phyloP scores from a whole-genome alignment of 2,329 filamentous ascomycete species.

The Colletotrichum sp. region DNA sequence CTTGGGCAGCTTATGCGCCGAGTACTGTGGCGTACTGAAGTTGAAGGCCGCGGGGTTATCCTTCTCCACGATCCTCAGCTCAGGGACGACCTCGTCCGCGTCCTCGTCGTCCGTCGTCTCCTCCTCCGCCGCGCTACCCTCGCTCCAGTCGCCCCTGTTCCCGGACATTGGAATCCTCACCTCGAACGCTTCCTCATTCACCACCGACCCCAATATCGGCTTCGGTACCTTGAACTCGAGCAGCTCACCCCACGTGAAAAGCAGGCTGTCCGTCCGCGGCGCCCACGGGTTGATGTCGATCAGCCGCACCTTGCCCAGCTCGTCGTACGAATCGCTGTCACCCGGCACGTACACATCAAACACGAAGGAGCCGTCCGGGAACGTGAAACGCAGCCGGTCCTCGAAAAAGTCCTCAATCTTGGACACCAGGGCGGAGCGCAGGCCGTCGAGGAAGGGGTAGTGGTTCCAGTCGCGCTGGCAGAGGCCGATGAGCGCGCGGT shows the following conservation, averaged over 20 bases:
- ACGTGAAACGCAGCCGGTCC: conserved; percentile 73
- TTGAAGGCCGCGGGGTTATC: conserved; percentile 90
- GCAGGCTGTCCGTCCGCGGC: conserved; percentile 81
- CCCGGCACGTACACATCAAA: conserved; percentile 94
- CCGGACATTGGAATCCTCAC: not conserved
- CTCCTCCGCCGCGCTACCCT: conserved; percentile 40
- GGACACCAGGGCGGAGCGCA: conserved; percentile 71
- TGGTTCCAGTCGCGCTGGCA: conserved; percentile 90
- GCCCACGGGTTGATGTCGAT: conserved; percentile 98
- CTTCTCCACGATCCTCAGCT: conserved; percentile 81
- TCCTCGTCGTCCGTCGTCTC: conserved; percentile 38
- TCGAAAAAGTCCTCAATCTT: conserved; percentile 81
- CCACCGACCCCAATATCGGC: conserved; percentile 57
- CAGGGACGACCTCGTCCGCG: conserved; percentile 59
- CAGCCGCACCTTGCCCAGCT: conserved; percentile 79
- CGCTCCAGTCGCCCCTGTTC: conserved; percentile 30
- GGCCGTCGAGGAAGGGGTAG: conserved; percentile 76
- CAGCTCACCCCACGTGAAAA: conserved; percentile 91
- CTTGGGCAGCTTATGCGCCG: conserved; percentile 91
- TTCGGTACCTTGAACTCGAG: conserved; percentile 71
- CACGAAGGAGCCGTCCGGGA: conserved; percentile 82
- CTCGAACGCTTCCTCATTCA: conserved; percentile 32
- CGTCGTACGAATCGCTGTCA: conserved; percentile 54
- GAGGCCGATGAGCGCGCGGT: conserved; percentile 79
- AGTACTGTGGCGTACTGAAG: conserved; percentile 86